Percentiles rank a stretch among this genome's conserved stretches.
These are phyloP conservation scores for Verticillium isaacii DNA, from an alignment of 2,329 filamentous ascomycete species.

Conservation along the genomic window DNA sequence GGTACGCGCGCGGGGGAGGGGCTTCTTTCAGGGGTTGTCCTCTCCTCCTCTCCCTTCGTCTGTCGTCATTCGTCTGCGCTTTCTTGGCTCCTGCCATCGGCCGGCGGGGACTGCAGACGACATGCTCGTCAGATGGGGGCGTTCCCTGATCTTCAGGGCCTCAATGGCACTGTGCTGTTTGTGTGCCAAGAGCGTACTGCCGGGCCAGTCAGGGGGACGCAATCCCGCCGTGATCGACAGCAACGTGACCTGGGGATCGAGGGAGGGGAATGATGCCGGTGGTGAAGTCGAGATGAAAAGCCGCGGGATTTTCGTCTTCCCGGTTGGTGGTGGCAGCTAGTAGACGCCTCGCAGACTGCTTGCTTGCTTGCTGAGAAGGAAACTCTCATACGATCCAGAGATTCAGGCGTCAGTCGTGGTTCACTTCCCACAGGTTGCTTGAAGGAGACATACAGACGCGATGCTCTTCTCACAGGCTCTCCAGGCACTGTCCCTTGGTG, in stretches of 20 bases:
- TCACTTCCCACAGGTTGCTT: neutral
- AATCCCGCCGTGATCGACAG: neutral
- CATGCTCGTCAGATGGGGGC: neutral
- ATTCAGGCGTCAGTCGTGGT: neutral
- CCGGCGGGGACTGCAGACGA: neutral
- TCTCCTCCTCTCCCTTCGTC: neutral
- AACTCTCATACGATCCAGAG: too few species aligned
- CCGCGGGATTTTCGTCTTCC: neutral
- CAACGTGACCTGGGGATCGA: neutral
- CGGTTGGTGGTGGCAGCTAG: neutral
- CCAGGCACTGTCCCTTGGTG: conserved; percentile 4
- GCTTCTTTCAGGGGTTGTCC: neutral
- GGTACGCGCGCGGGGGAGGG: neutral
- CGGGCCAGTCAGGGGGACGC: neutral
- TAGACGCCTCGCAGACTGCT: too few species aligned
- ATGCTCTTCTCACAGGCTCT: conserved; percentile 9
- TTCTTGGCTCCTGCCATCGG: neutral
- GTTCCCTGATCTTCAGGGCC: neutral
- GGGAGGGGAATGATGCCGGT: neutral
- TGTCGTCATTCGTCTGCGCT: neutral
- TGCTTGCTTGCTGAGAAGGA: too few species aligned
- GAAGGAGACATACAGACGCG: neutral
- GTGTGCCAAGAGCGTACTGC: neutral
- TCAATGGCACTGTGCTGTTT: neutral
- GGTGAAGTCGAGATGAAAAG: neutral